These are phyloP conservation scores for Panicum hallii DNA, from an alignment of 202 grass and related monocot species.

Conservation along the genomic window DNA sequence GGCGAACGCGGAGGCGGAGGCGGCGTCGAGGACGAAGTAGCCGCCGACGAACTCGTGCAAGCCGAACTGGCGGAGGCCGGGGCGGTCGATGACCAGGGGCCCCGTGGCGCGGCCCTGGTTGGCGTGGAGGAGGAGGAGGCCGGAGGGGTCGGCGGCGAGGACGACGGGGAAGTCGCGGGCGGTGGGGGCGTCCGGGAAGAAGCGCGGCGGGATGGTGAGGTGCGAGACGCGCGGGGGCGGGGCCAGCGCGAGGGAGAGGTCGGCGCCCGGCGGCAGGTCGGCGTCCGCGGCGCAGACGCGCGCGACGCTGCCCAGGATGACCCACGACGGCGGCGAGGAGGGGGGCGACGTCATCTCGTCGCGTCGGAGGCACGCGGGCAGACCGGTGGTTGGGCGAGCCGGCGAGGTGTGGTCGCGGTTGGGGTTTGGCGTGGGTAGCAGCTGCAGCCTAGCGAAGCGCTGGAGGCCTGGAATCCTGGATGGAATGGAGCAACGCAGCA, in stretches of 20 bases:
- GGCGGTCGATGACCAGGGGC: background rate
- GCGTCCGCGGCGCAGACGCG: background rate
- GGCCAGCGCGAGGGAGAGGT: background rate
- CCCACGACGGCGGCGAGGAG: background rate
- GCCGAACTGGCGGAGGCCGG: background rate
- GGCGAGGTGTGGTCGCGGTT: too few relatives aligned
- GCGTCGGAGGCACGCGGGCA: too few relatives aligned
- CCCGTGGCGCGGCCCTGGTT: background rate
- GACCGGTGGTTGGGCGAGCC: too few relatives aligned
- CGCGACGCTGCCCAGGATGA: background rate
- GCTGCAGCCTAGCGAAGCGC: too few relatives aligned
- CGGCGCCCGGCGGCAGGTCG: background rate
- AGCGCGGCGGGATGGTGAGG: background rate
- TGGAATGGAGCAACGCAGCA: too few relatives aligned
- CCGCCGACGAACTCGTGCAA: background rate
- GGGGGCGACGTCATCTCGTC: background rate
- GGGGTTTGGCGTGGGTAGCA: too few relatives aligned
- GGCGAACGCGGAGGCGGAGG: background rate
- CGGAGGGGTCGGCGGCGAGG: too few relatives aligned
- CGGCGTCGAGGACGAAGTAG: constrained; percentile 8
- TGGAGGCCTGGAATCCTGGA: too few relatives aligned
- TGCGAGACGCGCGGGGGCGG: background rate
- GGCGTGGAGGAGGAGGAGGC: background rate
- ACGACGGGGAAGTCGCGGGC: background rate
- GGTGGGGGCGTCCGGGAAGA: background rate